These are phyloP conservation scores for Phaseolus coccineus DNA, from an alignment of 331 rosid species.

Conservation along the genomic window DNA sequence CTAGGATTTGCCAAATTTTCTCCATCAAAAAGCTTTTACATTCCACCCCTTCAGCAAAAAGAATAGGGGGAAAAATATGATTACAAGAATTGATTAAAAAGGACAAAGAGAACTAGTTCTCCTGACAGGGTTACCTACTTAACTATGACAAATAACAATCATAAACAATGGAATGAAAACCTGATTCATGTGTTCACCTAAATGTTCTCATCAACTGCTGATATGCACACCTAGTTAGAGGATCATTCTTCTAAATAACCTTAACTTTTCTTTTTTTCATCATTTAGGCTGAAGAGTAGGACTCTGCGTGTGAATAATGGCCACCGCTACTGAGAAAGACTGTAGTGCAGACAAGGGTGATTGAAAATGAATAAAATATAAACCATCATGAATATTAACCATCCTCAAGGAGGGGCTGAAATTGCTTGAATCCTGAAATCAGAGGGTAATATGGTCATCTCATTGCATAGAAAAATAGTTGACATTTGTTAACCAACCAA, in stretches of 20 bases:
- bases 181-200: conserved; percentile 5
- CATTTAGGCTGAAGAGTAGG: background rate
- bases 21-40: background rate
- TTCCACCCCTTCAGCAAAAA: conserved; percentile 6
- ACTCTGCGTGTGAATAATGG: conserved; percentile 1
- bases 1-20: background rate
- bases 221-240: background rate
- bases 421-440: conserved; percentile 29
- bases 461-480: background rate
- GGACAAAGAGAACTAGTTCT: background rate
- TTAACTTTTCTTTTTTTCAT: background rate
- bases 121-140: background rate
- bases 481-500: background rate
- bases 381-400: conserved; percentile 29
- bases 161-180: background rate
- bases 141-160: background rate
- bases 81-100: background rate
- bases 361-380: conserved; percentile 24
- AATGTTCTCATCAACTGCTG: conserved; percentile 7
- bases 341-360: conserved; percentile 16
- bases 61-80: background rate
- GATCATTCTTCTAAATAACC: background rate
- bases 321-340: conserved; percentile 11
- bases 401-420: conserved; percentile 16
- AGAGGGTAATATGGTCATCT: background rate